Percentiles rank a stretch among this genome's conserved stretches.
phyloP scores from a whole-genome alignment of 805 yeast species.

The Sugiyamaella mastotermitis region DNA sequence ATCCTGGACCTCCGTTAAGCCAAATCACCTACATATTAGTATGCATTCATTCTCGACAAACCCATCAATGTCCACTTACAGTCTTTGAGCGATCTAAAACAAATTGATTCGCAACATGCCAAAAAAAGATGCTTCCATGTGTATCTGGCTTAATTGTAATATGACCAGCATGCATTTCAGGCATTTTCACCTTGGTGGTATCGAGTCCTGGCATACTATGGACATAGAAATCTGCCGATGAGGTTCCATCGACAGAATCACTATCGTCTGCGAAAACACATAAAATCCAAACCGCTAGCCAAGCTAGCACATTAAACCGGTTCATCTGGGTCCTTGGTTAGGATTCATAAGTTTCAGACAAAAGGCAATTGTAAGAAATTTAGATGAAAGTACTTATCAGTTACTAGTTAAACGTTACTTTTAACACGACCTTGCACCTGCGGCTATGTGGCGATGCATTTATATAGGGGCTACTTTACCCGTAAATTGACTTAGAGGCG shows the following conservation, averaged over 20 bases:
- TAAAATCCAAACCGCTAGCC: neutral
- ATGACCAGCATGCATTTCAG: constrained; percentile 48
- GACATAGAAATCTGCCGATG: constrained; percentile 26
- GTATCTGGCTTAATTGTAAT: constrained; percentile 49
- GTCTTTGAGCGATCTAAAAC: constrained; percentile 30
- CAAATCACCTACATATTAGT: constrained; percentile 53
- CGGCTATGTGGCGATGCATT: no score
- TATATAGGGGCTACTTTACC: no score
- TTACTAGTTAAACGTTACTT: no score
- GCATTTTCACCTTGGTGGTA: constrained; percentile 23
- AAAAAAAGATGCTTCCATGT: constrained; percentile 63
- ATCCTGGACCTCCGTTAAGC: constrained; percentile 98
- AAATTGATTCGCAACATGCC: constrained; percentile 49
- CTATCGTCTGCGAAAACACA: neutral
- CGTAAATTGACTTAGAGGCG: no score
- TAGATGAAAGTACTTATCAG: no score
- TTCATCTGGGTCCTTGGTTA: no score
- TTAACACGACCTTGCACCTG: no score
- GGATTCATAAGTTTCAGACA: no score
- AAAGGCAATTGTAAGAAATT: no score
- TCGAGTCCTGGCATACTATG: constrained; percentile 29
- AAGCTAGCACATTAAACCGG: no score
- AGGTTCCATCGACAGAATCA: constrained; percentile 1
- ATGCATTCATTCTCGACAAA: no score
- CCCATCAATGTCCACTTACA: constrained; percentile 24